A percentile compares a stretch with the other conserved stretches of the same genome.
Conservation (phyloP, 305 asterid genomes). For the Solanum chacoense region DNA sequence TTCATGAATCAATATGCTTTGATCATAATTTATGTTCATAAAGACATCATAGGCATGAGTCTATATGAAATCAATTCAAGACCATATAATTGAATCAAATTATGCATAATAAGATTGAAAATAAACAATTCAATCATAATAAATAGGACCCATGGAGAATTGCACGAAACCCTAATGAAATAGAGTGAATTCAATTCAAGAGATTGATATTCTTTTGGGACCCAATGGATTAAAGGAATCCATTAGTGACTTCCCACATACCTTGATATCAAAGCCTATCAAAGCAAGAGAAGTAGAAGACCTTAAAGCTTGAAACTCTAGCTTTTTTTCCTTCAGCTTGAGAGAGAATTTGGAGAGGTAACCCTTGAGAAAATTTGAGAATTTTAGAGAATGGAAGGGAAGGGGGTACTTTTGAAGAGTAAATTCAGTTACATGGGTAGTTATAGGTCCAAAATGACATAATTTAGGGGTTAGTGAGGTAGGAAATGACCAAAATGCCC, state of each 20-base stretch:
- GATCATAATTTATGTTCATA: neutral
- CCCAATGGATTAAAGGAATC: neutral
- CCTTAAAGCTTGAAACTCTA: neutral
- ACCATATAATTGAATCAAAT: neutral
- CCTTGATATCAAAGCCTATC: neutral
- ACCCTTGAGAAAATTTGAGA: neutral
- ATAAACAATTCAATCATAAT: no score
- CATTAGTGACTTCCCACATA: neutral
- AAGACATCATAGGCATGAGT: neutral
- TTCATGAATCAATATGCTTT: neutral
- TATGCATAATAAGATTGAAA: neutral
- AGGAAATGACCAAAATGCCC: neutral
- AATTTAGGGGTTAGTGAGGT: neutral
- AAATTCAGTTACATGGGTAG: neutral
- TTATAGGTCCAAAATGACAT: neutral
- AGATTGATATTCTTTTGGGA: neutral
- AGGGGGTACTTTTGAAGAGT: neutral
- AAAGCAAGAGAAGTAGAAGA: no score
- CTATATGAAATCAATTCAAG: neutral
- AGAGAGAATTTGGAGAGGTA: neutral
- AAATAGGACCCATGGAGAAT: neutral
- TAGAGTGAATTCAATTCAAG: neutral
- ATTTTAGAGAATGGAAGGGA: neutral
- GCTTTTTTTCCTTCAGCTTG: neutral
- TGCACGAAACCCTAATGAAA: neutral